Evolutionary conservation across 192 early-diverging fungal species (phyloP).

Genomic region (Mortierella claussenii): DNA sequence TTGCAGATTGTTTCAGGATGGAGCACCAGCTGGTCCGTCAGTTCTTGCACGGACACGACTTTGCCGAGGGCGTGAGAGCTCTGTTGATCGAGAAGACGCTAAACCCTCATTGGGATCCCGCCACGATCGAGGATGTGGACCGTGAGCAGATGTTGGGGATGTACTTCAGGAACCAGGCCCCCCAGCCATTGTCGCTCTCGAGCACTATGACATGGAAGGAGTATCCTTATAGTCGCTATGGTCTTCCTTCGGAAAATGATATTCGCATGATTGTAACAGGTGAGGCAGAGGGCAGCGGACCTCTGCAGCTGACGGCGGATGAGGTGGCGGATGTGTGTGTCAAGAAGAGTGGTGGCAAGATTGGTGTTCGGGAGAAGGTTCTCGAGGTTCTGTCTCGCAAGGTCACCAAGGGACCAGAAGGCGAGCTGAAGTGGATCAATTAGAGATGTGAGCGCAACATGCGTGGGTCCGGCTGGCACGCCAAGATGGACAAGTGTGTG

Average conservation of each 20-base stretch:
- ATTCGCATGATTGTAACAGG: constrained; percentile 72
- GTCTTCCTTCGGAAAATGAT: constrained; percentile 74
- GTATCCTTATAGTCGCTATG: constrained; percentile 71
- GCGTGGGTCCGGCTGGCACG: neutral
- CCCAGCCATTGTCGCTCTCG: constrained; percentile 51
- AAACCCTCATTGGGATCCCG: constrained; percentile 79
- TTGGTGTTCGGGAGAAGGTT: constrained; percentile 77
- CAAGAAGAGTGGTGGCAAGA: constrained; percentile 67
- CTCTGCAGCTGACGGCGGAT: constrained; percentile 60
- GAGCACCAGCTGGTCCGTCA: constrained; percentile 86
- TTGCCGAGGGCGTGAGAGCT: constrained; percentile 89
- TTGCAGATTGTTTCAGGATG: constrained; percentile 86
- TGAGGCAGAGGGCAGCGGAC: constrained; percentile 70
- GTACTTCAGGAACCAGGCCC: constrained; percentile 64
- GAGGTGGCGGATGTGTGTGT: constrained; percentile 73
- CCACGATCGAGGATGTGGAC: constrained; percentile 61
- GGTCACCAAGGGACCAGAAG: constrained; percentile 32
- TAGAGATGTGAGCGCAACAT: neutral
- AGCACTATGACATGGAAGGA: constrained; percentile 53
- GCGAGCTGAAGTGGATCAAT: constrained; percentile 53
- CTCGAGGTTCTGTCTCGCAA: constrained; percentile 69
- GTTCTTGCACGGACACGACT: constrained; percentile 83
- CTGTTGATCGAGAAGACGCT: constrained; percentile 75
- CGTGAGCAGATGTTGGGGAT: constrained; percentile 59
- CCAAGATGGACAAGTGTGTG: too few species aligned